Base-by-base conservation (phyloP, 2,329 filamentous ascomycete species). In the Ceratocystis huliohia region DNA sequence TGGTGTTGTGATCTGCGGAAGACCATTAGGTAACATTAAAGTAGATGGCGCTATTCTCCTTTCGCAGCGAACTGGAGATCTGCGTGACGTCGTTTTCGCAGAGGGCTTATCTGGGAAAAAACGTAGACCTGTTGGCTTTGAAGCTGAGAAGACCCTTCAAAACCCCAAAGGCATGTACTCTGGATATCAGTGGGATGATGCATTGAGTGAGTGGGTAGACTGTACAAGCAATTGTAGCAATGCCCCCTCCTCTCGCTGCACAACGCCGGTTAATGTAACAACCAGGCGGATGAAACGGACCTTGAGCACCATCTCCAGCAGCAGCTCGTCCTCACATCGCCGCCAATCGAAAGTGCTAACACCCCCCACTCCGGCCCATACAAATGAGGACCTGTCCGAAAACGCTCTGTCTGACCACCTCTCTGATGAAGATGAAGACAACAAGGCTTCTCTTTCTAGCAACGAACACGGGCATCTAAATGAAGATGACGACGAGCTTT, bases 81-180 rank as follows among this genome's bases (percentile, higher is more conserved):
- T 84, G 5, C 74, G 78, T 30, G 81, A 84, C 69, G 76, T 84
- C 50, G 78, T 78, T 8, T 82, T 81, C 70, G 82, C 81, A 2
- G 82, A 84, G 69, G 76, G 73, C 37, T 73, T 82, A 1, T 28
- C 53, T 61, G 56, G 20, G 20, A 30, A 28, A n/a, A 56, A 30
- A 30, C 61, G 22, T 22, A 28, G 13, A n/a, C 33, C 56, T 33
- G 3, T 37, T 5, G 17, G 30, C n/a, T 15, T 8, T 17, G 37
- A 50, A n/a, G 15, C 61, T 25, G 50, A 37, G 22, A 33, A 48
- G 5, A n/a, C 44, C 6, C 45, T 20, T 37, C 53, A 22, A 37
- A 44, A 17, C 48, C 22, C 53, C 2, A n/a, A 44, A n/a, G 44
- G 65, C 5, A 70, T 74, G 4, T 76, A 76, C 63, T 72, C 74